Conservation (phyloP, 2,329 filamentous ascomycete species). For the Alternaria infectoria region DNA sequence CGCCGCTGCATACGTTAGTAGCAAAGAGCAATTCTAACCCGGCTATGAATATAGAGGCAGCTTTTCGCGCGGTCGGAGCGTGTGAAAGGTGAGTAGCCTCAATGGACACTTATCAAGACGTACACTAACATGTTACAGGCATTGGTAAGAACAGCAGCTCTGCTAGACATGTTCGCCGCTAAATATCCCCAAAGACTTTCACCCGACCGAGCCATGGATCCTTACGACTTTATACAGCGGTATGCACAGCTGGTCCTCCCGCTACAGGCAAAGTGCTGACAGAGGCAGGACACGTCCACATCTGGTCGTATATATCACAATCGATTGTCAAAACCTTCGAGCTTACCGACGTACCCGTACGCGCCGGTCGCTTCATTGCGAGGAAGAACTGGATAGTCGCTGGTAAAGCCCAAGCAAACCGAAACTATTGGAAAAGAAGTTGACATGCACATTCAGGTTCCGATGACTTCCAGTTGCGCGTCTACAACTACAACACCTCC, state of each 20-base stretch:
- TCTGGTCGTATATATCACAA: slow-evolving; percentile 84
- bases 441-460: slow-evolving; percentile 55
- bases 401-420: slow-evolving; percentile 56
- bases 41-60: slow-evolving; percentile 67
- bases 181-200: slow-evolving; percentile 78
- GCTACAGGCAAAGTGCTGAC: slow-evolving; percentile 31
- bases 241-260: slow-evolving; percentile 50
- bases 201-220: slow-evolving; percentile 92
- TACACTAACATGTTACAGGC: slow-evolving; percentile 39
- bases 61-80: slow-evolving; percentile 90
- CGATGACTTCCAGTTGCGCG: slow-evolving; percentile 83
- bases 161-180: slow-evolving; percentile 14
- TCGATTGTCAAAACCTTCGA: slow-evolving; percentile 99
- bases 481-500: slow-evolving; percentile 98
- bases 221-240: slow-evolving; percentile 96
- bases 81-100: slow-evolving; percentile 67
- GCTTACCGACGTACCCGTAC: slow-evolving; percentile 95
- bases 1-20: neutral
- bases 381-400: slow-evolving; percentile 99
- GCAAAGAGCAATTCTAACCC: slow-evolving; percentile 44
- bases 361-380: slow-evolving; percentile 93
- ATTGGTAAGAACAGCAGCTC: slow-evolving; percentile 38
- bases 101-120: neutral
- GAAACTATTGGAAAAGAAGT: neutral
- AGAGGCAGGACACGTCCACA: slow-evolving; percentile 88